These are phyloP conservation scores for Raddia distichophylla DNA, from an alignment of 176 grass and related monocot species.

Conservation along the genomic window DNA sequence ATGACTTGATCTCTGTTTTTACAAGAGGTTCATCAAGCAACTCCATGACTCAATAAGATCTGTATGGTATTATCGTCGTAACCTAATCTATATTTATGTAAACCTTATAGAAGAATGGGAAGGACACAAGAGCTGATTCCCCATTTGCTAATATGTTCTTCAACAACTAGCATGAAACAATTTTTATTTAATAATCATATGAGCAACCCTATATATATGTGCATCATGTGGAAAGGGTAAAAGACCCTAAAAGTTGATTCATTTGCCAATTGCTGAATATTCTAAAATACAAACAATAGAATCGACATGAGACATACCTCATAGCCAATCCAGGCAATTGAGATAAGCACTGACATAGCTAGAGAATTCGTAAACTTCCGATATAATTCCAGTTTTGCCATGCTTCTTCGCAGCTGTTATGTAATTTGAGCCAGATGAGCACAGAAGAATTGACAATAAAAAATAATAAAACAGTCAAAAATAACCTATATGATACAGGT, in stretches of 20 bases:
- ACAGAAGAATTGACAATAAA: neutral
- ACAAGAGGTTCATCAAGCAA: neutral
- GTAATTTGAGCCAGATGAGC: conserved; percentile 40
- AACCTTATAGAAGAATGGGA: neutral
- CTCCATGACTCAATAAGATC: conserved; percentile 22
- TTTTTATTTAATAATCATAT: conserved; percentile 17
- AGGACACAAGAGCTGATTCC: neutral
- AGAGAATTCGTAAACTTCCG: conserved; percentile 96
- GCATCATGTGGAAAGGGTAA: neutral
- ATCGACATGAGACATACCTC: conserved; percentile 69
- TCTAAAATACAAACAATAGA: conserved; percentile 27
- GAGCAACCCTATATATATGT: conserved; percentile 23
- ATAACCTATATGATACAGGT: neutral
- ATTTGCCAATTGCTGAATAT: neutral
- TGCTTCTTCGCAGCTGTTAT: conserved; percentile 83
- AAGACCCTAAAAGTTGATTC: conserved; percentile 5
- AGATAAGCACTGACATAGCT: conserved; percentile 87
- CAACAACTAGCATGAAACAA: conserved; percentile 9
- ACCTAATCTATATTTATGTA: conserved; percentile 26
- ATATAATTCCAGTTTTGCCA: conserved; percentile 95
- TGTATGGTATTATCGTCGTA: neutral
- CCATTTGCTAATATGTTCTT: conserved; percentile 20
- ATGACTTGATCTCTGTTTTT: conserved; percentile 16
- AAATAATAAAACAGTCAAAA: neutral
- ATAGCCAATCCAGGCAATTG: conserved; percentile 98